phyloP scores from a whole-genome alignment of 2,329 filamentous ascomycete genomes.

The Dothidotthia symphoricarpi region DNA sequence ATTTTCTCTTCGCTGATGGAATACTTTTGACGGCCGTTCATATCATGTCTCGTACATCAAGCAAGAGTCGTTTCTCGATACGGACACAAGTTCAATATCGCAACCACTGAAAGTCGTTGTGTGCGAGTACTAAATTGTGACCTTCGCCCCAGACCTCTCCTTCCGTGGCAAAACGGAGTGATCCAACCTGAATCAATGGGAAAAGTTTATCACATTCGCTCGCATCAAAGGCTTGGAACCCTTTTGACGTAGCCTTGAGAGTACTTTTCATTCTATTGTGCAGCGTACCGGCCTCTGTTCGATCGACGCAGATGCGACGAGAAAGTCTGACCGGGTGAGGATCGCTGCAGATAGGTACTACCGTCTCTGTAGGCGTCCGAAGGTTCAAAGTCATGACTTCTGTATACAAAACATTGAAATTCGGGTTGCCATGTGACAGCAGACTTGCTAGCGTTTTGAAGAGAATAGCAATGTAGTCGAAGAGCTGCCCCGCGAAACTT shows the following conservation, averaged over 20 bases:
- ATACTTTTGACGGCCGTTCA: too few relatives aligned
- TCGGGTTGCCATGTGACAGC: slow-evolving; percentile 17
- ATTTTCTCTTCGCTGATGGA: too few relatives aligned
- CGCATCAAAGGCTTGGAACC: slow-evolving; percentile 27
- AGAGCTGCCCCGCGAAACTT: slow-evolving; percentile 30
- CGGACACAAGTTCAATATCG: slow-evolving; percentile 25
- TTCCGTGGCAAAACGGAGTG: slow-evolving; percentile 27
- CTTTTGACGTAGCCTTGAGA: slow-evolving; percentile 25
- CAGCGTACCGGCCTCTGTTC: slow-evolving; percentile 19
- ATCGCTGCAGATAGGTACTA: slow-evolving; percentile 8
- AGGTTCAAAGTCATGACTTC: slow-evolving; percentile 31
- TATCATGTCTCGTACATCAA: too few relatives aligned
- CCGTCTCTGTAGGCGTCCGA: slow-evolving; percentile 27
- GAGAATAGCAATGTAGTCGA: slow-evolving; percentile 34
- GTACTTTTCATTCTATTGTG: slow-evolving; percentile 28
- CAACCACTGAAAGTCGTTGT: slow-evolving; percentile 33
- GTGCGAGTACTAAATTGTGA: slow-evolving; percentile 30
- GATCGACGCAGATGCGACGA: slow-evolving; percentile 21
- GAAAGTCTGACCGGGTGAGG: slow-evolving; percentile 14
- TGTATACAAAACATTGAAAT: slow-evolving; percentile 25
- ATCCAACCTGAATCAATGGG: slow-evolving; percentile 31
- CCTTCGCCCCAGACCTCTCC: slow-evolving; percentile 30
- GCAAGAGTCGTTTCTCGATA: too few relatives aligned
- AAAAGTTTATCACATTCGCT: slow-evolving; percentile 23
- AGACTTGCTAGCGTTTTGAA: slow-evolving; percentile 30